Conservation (phyloP, 2,329 filamentous ascomycete genomes). For the Pseudofabraea citricarpa region DNA sequence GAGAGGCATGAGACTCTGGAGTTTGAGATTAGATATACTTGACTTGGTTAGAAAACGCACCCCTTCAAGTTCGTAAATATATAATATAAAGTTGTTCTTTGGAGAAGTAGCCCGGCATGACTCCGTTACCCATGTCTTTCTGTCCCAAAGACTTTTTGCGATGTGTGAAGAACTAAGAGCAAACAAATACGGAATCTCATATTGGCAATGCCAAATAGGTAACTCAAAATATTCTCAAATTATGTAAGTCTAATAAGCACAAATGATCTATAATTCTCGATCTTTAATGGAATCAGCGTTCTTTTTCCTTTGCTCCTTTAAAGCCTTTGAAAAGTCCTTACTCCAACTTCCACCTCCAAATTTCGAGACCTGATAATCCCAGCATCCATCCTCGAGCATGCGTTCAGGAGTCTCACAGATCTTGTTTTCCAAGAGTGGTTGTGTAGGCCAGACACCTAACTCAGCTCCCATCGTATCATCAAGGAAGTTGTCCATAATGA, state of each 20-base stretch:
- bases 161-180: too few relatives aligned
- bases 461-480: conserved; percentile 59
- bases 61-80: too few relatives aligned
- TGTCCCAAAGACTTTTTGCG: too few relatives aligned
- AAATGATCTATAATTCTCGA: conserved; percentile 17
- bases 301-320: conserved; percentile 14
- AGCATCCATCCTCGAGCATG: conserved; percentile 46
- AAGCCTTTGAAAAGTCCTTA: conserved; percentile 18
- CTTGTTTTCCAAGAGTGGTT: conserved; percentile 28
- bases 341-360: conserved; percentile 16
- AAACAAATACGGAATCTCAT: too few relatives aligned
- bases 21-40: not conserved
- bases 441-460: conserved; percentile 50
- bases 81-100: too few relatives aligned
- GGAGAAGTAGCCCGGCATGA: too few relatives aligned
- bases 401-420: conserved; percentile 31
- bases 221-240: too few relatives aligned
- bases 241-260: too few relatives aligned
- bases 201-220: too few relatives aligned
- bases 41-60: too few relatives aligned
- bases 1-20: not conserved
- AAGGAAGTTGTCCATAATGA: conserved; percentile 62
- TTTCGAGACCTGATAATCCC: conserved; percentile 47
- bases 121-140: too few relatives aligned
- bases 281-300: conserved; percentile 7